These are phyloP conservation scores for Garcileccinum viscosum DNA, from an alignment of 1,284 basidiomycete genomes.

Conservation along the genomic window DNA sequence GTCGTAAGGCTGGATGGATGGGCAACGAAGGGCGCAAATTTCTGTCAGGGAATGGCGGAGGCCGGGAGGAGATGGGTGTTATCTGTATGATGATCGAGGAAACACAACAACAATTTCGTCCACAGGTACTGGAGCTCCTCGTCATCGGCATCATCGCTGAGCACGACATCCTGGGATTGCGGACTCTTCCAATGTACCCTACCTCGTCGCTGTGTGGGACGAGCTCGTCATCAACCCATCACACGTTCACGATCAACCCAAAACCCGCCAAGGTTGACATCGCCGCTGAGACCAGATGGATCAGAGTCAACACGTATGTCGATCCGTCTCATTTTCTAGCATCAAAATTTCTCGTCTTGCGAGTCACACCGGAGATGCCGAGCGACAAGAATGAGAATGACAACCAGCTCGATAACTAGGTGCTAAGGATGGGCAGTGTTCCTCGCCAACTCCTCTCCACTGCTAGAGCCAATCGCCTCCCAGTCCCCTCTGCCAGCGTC, in stretches of 20 bases:
- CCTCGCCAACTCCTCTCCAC: no score
- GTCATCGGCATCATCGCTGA: slow-evolving; percentile 13
- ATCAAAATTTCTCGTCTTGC: slow-evolving; percentile 78
- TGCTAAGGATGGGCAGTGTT: slow-evolving; percentile 66
- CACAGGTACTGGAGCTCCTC: slow-evolving; percentile 1
- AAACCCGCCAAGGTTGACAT: slow-evolving; percentile 74
- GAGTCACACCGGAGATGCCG: no score
- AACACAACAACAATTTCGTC: no score
- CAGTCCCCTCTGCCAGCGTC: slow-evolving; percentile 11
- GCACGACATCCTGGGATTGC: slow-evolving; percentile 42
- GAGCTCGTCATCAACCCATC: slow-evolving; percentile 67
- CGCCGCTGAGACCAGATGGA: slow-evolving; percentile 77
- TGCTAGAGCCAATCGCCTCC: slow-evolving; percentile 56
- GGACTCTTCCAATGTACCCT: slow-evolving; percentile 76
- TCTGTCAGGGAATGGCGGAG: no score
- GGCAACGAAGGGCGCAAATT: no score
- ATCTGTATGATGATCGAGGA: no score
- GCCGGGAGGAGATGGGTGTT: no score
- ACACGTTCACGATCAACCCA: slow-evolving; percentile 44
- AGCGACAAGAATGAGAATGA: slow-evolving; percentile 52
- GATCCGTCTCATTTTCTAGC: slow-evolving; percentile 45
- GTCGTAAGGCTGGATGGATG: no score
- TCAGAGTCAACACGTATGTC: slow-evolving; percentile 84
- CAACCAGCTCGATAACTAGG: slow-evolving; percentile 74
- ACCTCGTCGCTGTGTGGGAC: slow-evolving; percentile 79